Conservation (phyloP, 768 basidiomycete genomes). For the Boletus sp. region DNA sequence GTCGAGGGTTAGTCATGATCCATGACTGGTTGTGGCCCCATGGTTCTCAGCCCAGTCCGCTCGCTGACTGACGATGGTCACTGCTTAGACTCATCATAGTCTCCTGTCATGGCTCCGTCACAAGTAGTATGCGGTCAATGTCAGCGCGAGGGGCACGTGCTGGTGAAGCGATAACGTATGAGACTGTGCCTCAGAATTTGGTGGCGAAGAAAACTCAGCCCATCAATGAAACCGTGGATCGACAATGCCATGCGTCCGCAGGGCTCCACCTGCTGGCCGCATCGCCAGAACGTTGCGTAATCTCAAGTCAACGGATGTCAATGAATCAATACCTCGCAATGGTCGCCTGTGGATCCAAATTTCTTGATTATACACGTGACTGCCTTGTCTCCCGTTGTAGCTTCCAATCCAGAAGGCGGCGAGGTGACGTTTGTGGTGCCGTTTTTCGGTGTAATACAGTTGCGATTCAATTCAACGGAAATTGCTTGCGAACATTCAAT, state of each 20-base stretch:
- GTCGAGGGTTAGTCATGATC: background rate
- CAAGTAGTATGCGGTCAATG: background rate
- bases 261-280: background rate
- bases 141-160: constrained; percentile 3
- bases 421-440: constrained; percentile 7
- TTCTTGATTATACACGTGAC: constrained; percentile 4
- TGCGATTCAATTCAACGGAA: constrained; percentile 26
- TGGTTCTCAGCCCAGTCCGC: background rate
- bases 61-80: background rate
- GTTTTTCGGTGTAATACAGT: constrained; percentile 8
- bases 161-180: constrained; percentile 21
- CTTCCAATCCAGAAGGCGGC: constrained; percentile 5
- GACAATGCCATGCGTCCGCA: constrained; percentile 10
- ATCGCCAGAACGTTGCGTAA: constrained; percentile 2
- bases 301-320: background rate
- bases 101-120: background rate
- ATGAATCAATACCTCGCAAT: background rate
- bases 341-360: background rate
- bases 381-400: background rate
- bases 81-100: background rate
- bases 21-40: background rate
- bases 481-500: constrained; percentile 18
- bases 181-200: background rate
- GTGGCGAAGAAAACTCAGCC: background rate
- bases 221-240: constrained; percentile 16